phyloP scores from a whole-genome alignment of 768 basidiomycete species.

The Amanita pseudoporphyria region DNA sequence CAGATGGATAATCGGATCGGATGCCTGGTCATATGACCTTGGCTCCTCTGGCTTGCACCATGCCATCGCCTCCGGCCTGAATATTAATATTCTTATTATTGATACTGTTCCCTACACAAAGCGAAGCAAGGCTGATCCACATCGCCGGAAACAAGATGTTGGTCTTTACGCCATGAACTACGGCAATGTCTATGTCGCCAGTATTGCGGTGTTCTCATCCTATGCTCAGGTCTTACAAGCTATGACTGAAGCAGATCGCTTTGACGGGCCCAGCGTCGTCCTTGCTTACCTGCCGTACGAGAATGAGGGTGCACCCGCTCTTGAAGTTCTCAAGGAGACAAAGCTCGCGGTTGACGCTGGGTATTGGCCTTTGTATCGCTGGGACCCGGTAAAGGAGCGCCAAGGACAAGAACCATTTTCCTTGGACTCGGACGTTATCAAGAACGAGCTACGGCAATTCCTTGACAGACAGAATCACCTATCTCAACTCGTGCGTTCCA shows the following conservation, averaged over 20 bases:
- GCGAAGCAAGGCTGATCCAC: slow-evolving; percentile 57
- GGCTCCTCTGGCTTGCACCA: slow-evolving; percentile 95
- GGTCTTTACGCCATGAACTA: slow-evolving; percentile 99
- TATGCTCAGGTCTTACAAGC: slow-evolving; percentile 92
- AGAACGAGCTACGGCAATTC: slow-evolving; percentile 89
- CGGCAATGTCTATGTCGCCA: slow-evolving; percentile 93
- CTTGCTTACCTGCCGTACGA: slow-evolving; percentile 92
- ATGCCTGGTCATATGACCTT: slow-evolving; percentile 96
- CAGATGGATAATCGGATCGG: slow-evolving; percentile 97
- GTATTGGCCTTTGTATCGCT: slow-evolving; percentile 97
- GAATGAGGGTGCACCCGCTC: slow-evolving; percentile 63
- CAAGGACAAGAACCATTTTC: slow-evolving; percentile 77
- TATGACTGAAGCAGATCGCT: slow-evolving; percentile 83
- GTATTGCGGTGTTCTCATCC: slow-evolving; percentile 91
- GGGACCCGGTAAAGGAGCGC: slow-evolving; percentile 83
- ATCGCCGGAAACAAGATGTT: slow-evolving; percentile 88
- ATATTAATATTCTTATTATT: slow-evolving; percentile 92
- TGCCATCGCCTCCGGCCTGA: slow-evolving; percentile 79
- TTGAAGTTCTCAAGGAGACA: slow-evolving; percentile 93
- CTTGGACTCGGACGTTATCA: slow-evolving; percentile 89
- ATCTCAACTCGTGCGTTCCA: slow-evolving; percentile 80
- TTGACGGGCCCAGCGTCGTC: slow-evolving; percentile 83
- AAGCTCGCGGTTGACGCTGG: slow-evolving; percentile 94
- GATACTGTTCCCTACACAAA: slow-evolving; percentile 87
- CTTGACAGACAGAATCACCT: slow-evolving; percentile 95